Evolutionary conservation across 306 rosid species (phyloP), one percentile per base, ranked within the genome.

Genomic region (barrel medic (Medicago truncatula)): DNA sequence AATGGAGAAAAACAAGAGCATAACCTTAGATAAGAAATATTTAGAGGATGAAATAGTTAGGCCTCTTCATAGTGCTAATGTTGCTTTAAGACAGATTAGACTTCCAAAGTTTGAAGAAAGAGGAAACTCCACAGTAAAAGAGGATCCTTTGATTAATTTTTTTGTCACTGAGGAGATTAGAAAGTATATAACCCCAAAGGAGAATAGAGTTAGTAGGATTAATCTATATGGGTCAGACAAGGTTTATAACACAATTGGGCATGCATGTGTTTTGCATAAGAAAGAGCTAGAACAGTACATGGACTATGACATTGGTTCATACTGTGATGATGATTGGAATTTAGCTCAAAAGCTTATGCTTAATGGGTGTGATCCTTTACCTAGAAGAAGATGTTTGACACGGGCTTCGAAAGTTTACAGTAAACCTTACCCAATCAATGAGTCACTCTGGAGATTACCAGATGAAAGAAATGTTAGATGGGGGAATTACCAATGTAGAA

Each of bases 311-410:
- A 88, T 96, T 50, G 96, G 97, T 2, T 96, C 99, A 10, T 96
- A 92, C 38, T 96, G 99, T 65, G 85, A 96, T 17, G 99, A 96
- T 84, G 96, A 96, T 82, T 96, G 98, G 98, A 88, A 84, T 71
- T 74, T 90, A 9, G 99, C 88, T 59, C 97, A 92, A 75, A 90
- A 87, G 66, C 93, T 96, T 47, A 90, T 96, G 97, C 87, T 96
- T 43, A 84, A 83, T 4, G 99, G 99, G 4, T 96, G 99, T 66
- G 99, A 95, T 63, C 98, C 98, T 12, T 83, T 95, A 81, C 99
- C 99, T 8, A 83, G 96, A 57, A 84, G 96, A 62, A 85, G 97
- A 78, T 95, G 97, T 78, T 75, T 90, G 75, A 76, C 98, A 59
- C 87, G 99, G 77, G 99, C 99, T 20, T 90, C 99, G 3, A 92